Percentiles rank a stretch among this genome's conserved stretches.
Conservation (phyloP, 352 stramenopile genomes). For the Aphanomyces invadans region DNA sequence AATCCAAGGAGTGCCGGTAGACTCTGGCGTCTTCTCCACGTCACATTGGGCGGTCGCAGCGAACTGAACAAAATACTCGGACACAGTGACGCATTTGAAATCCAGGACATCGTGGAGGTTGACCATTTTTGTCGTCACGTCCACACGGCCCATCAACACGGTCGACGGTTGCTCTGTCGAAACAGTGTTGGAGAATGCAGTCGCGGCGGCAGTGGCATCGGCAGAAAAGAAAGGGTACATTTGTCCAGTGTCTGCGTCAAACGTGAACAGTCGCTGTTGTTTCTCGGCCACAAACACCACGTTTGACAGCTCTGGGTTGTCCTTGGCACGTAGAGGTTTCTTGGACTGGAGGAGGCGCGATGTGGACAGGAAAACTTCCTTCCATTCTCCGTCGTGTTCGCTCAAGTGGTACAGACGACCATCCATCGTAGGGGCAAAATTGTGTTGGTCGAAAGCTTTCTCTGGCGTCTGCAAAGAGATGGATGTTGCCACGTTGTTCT, state of each 20-base stretch:
- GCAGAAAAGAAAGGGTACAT: conserved; percentile 36
- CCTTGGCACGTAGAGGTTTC: conserved; percentile 47
- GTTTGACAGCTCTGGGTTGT: conserved; percentile 35
- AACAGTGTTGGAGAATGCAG: conserved; percentile 10
- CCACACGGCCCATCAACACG: conserved; percentile 64
- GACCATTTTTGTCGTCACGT: conserved; percentile 61
- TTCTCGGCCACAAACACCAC: conserved; percentile 76
- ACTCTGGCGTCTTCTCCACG: conserved; percentile 30
- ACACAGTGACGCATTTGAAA: conserved; percentile 68
- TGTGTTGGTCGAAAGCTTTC: conserved; percentile 13
- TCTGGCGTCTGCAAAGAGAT: not conserved
- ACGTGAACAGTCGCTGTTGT: conserved; percentile 53
- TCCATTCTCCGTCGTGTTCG: conserved; percentile 36
- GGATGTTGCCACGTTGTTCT: conserved; percentile 20
- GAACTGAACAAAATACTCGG: conserved; percentile 79
- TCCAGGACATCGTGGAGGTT: conserved; percentile 49
- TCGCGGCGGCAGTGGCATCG: not conserved
- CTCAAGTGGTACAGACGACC: conserved; percentile 68
- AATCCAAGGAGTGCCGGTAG: conserved; percentile 50
- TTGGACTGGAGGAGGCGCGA: conserved; percentile 68
- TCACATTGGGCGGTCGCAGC: conserved; percentile 43
- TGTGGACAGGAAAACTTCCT: conserved; percentile 70
- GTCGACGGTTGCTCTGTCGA: conserved; percentile 7
- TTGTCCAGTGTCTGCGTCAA: conserved; percentile 55
- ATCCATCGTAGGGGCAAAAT: conserved; percentile 30